Base-by-base conservation (phyloP, 108 stramenopile genomes). In the Pseudonitzschia multistriata region DNA sequence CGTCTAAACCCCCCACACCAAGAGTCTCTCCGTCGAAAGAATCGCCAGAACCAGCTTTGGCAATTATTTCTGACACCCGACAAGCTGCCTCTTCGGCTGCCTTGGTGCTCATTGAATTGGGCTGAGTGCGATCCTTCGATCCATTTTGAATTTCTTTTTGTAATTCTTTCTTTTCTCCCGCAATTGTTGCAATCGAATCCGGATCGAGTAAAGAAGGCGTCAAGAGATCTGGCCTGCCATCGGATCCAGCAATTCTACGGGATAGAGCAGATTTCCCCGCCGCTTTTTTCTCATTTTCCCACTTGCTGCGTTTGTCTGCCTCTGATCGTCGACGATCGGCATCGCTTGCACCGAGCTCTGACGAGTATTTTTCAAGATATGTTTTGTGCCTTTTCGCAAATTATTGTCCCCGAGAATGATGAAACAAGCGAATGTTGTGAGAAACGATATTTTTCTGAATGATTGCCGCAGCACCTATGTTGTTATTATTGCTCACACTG, bases 1-100 rank as follows among this genome's bases (percentile, higher is more conserved):
- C 88, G 68, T 93, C 90, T 28, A 96, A 74, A 31, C 95, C 95
- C 22, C 95, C 92, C 49, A 93, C 80, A 19, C 88, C 91, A 25
- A 95, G 70, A 13, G 67, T 72, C 57, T 80, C 74, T 19, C 92
- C 92, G 0, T 81, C 76, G 76, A 94, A 94, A 14, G 82, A 77
- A n/a, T 71, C 29, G 49, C 86, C 89, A 27, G 86, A 79, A 22
- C 91, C 91, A 19, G 88, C 88, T 39, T 68, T 66, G 14, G 92
- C 92, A 54, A 93, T 85, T 27, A 93, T 55, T 64, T 88, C 84
- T 7, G 88, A 81, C 40, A 87, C 81, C 48, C 78, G 84, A 24
- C 65, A 37, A 15, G 81, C 67, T 39, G 83, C 87, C 37, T 69
- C 52, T 39, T 27, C 53, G 2, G 55, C 31, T 30, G 66, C 72